Evolutionary conservation across 2,329 filamentous ascomycete genomes (phyloP).

Genomic region (Fusarium multiceps): DNA sequence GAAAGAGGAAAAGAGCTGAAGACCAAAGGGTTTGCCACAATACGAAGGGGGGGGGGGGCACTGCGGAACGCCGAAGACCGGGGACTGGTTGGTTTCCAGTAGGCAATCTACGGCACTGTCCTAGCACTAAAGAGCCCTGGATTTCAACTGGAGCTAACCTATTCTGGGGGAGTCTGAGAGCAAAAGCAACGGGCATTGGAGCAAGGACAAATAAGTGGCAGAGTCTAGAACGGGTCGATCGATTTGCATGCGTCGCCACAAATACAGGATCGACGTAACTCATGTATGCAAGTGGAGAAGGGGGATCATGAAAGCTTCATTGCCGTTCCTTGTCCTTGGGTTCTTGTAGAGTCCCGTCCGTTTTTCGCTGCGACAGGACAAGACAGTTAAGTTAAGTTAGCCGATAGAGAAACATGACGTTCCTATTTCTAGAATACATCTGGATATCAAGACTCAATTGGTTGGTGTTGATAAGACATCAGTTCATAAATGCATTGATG

Average conservation of each 20-base stretch:
- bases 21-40: background rate
- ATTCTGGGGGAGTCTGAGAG: background rate
- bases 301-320: background rate
- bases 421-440: background rate
- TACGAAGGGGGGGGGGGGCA: background rate
- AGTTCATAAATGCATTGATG: background rate
- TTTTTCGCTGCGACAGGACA: background rate
- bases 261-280: constrained; percentile 5
- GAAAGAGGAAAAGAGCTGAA: background rate
- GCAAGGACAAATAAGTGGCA: background rate
- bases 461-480: background rate
- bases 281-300: constrained; percentile 9
- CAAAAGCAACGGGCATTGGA: background rate
- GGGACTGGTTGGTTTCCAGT: background rate
- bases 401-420: background rate
- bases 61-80: constrained; percentile 15
- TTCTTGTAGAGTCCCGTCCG: background rate
- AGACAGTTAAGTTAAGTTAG: background rate
- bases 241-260: constrained; percentile 16
- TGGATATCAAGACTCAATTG: background rate
- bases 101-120: background rate
- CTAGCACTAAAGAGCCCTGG: background rate
- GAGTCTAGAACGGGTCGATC: constrained; percentile 21
- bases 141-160: background rate
- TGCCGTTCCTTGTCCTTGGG: background rate